Evolutionary conservation across 371 early-diverging fungal species (phyloP).

Genomic region (Lichtheimia ornata): DNA sequence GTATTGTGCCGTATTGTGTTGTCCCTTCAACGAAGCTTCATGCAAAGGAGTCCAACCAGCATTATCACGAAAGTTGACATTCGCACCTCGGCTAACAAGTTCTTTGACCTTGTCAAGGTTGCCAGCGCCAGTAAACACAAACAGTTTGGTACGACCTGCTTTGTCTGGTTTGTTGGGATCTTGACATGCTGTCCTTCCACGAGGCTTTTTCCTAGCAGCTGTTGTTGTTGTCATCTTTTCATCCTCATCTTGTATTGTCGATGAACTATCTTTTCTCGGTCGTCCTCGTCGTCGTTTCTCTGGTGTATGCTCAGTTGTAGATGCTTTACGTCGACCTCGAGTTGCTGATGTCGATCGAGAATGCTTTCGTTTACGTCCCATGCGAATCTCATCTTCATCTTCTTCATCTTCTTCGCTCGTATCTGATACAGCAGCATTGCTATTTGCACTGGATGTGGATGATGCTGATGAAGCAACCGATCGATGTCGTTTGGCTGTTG

Average conservation of each 20-base stretch:
- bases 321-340: constrained; percentile 5
- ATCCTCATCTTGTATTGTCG: neutral
- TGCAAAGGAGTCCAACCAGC: constrained; percentile 73
- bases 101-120: constrained; percentile 47
- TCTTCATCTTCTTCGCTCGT: constrained; percentile 10
- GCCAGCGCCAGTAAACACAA: constrained; percentile 53
- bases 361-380: constrained; percentile 5
- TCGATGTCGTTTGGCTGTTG: constrained; percentile 5
- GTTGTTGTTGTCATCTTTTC: neutral
- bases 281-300: constrained; percentile 18
- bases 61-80: constrained; percentile 62
- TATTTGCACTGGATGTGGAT: constrained; percentile 10
- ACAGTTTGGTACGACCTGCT: constrained; percentile 59
- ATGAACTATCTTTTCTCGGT: constrained; percentile 13
- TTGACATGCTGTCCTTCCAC: constrained; percentile 22
- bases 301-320: neutral
- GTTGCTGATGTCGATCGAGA: constrained; percentile 11
- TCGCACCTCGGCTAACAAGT: constrained; percentile 49
- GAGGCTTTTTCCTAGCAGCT: constrained; percentile 11
- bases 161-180: constrained; percentile 61
- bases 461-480: constrained; percentile 16
- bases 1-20: constrained; percentile 54
- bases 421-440: constrained; percentile 11
- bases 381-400: constrained; percentile 5
- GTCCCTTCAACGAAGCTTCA: constrained; percentile 67